These are phyloP conservation scores for Paratinospora sagittata DNA, from an alignment of 164 flowering plant genomes.

Conservation along the genomic window DNA sequence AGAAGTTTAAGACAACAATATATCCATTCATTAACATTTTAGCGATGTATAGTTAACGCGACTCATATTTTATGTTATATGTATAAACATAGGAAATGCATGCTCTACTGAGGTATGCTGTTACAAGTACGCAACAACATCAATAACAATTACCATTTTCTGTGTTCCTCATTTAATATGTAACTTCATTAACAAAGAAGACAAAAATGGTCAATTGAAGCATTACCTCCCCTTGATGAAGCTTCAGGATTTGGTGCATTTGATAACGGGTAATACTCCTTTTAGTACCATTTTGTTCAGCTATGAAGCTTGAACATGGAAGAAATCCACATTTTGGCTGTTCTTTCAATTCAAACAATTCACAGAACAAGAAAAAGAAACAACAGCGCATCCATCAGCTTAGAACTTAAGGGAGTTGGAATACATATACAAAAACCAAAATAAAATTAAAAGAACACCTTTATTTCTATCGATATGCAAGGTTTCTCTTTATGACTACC, in stretches of 20 bases:
- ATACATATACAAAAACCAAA: slow-evolving; percentile 4
- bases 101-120: too few species aligned
- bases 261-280: slow-evolving; percentile 51
- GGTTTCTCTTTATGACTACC: slow-evolving; percentile 35
- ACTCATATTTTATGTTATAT: too few species aligned
- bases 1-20: too few species aligned
- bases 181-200: too few species aligned
- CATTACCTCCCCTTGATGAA: slow-evolving; percentile 62
- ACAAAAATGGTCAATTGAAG: neutral
- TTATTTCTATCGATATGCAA: slow-evolving; percentile 79
- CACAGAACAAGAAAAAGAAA: slow-evolving; percentile 7
- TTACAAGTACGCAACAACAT: too few species aligned
- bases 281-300: slow-evolving; percentile 55
- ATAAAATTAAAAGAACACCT: slow-evolving; percentile 40
- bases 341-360: slow-evolving; percentile 13
- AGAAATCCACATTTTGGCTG: slow-evolving; percentile 99
- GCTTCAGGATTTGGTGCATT: slow-evolving; percentile 86
- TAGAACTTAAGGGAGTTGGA: neutral
- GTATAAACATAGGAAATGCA: too few species aligned
- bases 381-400: neutral
- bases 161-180: too few species aligned
- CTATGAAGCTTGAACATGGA: slow-evolving; percentile 64
- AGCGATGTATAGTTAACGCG: too few species aligned
- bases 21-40: too few species aligned
- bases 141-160: too few species aligned